Conservation (phyloP, 176 grass and related monocot species). For the Aegilops tauschii region DNA sequence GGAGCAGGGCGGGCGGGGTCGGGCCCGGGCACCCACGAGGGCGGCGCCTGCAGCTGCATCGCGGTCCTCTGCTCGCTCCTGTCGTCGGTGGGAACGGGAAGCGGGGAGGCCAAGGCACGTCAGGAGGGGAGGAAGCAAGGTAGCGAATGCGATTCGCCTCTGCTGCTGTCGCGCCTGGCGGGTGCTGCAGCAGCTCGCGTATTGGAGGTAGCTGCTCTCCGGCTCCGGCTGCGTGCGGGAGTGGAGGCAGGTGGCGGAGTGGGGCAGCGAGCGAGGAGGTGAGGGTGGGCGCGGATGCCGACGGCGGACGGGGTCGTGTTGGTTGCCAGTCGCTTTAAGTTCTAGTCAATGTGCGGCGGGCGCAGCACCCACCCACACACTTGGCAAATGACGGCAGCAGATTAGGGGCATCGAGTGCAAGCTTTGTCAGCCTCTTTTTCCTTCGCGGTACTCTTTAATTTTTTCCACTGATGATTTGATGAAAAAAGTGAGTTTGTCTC, state of each 20-base stretch:
- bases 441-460: too few species aligned
- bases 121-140: constrained; percentile 52
- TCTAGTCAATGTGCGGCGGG: constrained; percentile 11
- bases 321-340: constrained; percentile 14
- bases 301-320: constrained; percentile 48
- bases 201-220: background rate
- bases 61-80: constrained; percentile 6
- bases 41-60: constrained; percentile 35
- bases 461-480: too few species aligned
- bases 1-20: constrained; percentile 14
- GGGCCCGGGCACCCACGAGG: constrained; percentile 40
- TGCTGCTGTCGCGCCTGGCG: background rate
- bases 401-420: constrained; percentile 21
- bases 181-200: background rate
- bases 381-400: background rate
- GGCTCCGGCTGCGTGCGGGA: background rate
- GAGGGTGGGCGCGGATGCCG: constrained; percentile 36
- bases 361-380: background rate
- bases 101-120: constrained; percentile 32
- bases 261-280: constrained; percentile 5
- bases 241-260: constrained; percentile 1
- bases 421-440: background rate
- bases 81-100: background rate
- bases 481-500: too few species aligned
- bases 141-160: constrained; percentile 29